Base-by-base conservation (phyloP, 345 rosid species). In the Ceriops zippeliana region DNA sequence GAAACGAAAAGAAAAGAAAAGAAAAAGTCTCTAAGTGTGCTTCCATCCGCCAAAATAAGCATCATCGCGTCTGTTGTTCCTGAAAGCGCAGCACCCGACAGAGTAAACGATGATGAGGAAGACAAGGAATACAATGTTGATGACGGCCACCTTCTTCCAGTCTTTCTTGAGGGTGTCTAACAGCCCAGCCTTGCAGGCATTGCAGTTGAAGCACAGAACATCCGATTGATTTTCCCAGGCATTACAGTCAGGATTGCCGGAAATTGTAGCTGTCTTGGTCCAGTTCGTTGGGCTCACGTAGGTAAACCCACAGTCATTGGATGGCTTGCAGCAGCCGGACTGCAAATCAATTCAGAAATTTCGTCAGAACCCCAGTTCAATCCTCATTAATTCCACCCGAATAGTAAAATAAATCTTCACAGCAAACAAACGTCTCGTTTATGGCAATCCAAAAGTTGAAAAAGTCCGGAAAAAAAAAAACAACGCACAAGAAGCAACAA, bases 281-380 rank as follows among this genome's bases (percentile, higher is more conserved):
- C 98, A 93, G 54, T n/a, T 70, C 4, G 83, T 86, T 57, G 96
- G 95, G 58, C 58, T 70, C 52, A 56, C 78, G 61, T 87, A 93
- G 16, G 67, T 68, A 77, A 82, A 93, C 34, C 73, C 81, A 73
- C 98, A 93, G 73, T 81, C 90, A 63, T 80, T 78, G 3, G 97
- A 79, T 21, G 97, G 96, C 84, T 89, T 93, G 75, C 98, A 93
- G 87, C 96, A 93, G 49, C 97, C 97, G 71, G 97, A 86, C 93
- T 93, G 87, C 72, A 67, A 28, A 73, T 28, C 38, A 2, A 28
- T 34, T 13, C 37, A 16, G 32, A 37, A 70, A n/a, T 15, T 35
- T 28, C 54, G 58, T 76, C 62, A 76, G 66, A 47, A 66, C 35
- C 37, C 47, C 49, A 42, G 17, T 13, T 42, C 49, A 42, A 3